Evolutionary conservation across 108 stramenopile species (phyloP).

Genomic region (Conticribra guillardii): DNA sequence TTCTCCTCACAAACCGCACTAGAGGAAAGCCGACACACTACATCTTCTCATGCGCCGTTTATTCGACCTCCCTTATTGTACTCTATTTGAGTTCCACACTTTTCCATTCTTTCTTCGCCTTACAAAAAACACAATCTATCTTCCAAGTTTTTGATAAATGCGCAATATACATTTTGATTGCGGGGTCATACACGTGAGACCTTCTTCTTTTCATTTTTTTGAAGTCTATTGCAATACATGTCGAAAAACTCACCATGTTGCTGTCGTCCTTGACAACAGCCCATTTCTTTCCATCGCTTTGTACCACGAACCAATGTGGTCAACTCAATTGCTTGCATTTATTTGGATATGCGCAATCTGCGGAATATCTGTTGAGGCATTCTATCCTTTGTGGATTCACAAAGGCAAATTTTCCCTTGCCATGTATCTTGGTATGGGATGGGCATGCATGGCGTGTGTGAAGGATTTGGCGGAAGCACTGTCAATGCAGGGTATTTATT

Average conservation of each 20-base stretch:
- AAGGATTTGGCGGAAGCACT: constrained; percentile 57
- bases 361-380: constrained; percentile 78
- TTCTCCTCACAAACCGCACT: constrained; percentile 62
- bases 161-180: constrained; percentile 97
- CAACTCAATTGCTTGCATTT: constrained; percentile 66
- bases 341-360: constrained; percentile 83
- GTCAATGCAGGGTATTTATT: constrained; percentile 45
- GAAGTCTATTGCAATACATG: too few species aligned
- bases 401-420: constrained; percentile 61
- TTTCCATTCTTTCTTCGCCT: constrained; percentile 90
- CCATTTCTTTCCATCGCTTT: constrained; percentile 64
- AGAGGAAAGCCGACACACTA: constrained; percentile 42
- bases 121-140: constrained; percentile 64
- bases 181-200: constrained; percentile 96
- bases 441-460: constrained; percentile 68
- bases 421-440: constrained; percentile 91
- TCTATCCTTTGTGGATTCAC: constrained; percentile 63
- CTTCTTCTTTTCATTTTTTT: too few species aligned
- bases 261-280: too few species aligned
- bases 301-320: constrained; percentile 62
- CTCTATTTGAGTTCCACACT: constrained; percentile 91
- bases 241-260: too few species aligned
- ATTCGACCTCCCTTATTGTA: constrained; percentile 77
- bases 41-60: constrained; percentile 68
- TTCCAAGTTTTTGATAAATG: constrained; percentile 90